Evolutionary conservation across 1,139 yeast genomes (phyloP), one percentile per base, ranked within the genome.

Genomic region (Pichia sp.): DNA sequence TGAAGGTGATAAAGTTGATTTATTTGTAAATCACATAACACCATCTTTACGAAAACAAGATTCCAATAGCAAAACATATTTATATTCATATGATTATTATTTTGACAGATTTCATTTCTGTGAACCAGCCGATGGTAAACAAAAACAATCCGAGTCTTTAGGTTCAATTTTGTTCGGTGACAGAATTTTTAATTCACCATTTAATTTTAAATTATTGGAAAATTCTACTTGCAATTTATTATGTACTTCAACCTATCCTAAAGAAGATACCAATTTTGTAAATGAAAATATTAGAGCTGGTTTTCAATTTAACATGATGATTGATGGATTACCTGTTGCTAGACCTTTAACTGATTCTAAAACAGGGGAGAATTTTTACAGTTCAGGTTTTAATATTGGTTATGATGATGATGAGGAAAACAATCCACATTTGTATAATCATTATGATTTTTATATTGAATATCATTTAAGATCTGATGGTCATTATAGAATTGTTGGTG

Each of bases 141-240:
- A 74, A 58, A 83, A 84, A 58, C 96, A 88, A 66, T 80, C 88
- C 58, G 97, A 90, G 68, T 84, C 95, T 10, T 74, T 92, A 47
- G 99, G 99, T 7, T 83, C 97, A 1, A 84, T 92, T 55, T 75
- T 92, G 50, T 89, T 94, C 66, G 98, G 99, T 53, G 98, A 92
- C 68, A 77, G 98, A 63, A 89, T 92, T 55, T 89, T 86, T 73
- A 84, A 87, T 63, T 88, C 97, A 7, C 97, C 97, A 2, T 88
- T 86, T 61, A 78, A 84, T 49, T 71, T 92, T 56, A 73, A 76
- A 44, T 86, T 92, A 95, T 73, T 86, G 57, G 76, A 86, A 65
- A 76, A 85, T 54, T 76, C 77, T 58, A 64, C 73, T 9, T 92
- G 98, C 72, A 73, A 73, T 49, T 58, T 64, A 29, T 70, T 90